Conservation (phyloP, 257 asterid species). For the Solanum pimpinellifolium region DNA sequence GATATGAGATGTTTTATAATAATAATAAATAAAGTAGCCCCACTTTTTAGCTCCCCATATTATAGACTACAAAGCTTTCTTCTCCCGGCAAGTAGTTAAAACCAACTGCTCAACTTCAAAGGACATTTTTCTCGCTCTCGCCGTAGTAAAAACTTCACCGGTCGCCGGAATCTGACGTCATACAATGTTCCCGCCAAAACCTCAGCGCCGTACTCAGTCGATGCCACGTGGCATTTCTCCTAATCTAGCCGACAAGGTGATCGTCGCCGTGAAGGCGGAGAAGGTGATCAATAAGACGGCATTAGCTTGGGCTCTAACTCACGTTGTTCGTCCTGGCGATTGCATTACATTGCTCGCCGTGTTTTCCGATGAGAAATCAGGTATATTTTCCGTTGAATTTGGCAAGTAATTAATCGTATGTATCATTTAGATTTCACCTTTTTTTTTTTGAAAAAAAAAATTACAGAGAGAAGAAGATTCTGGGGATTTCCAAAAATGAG, state of each 20-base stretch:
- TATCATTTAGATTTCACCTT: not conserved
- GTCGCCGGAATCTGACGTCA: slow-evolving; percentile 5
- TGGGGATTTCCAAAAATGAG: slow-evolving; percentile 58
- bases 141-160: not conserved
- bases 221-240: slow-evolving; percentile 14
- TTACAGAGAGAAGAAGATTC: slow-evolving; percentile 38
- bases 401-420: not conserved
- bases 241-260: slow-evolving; percentile 25
- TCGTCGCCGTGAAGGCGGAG: slow-evolving; percentile 78
- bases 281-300: slow-evolving; percentile 55
- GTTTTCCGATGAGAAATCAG: slow-evolving; percentile 21
- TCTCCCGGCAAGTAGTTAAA: not conserved
- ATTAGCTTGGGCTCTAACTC: slow-evolving; percentile 75
- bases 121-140: not conserved
- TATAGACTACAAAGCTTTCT: not conserved
- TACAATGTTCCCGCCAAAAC: slow-evolving; percentile 44
- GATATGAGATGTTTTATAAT: too few species aligned
- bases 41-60: not conserved
- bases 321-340: slow-evolving; percentile 64
- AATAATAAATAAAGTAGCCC: not conserved
- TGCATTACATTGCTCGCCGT: slow-evolving; percentile 66
- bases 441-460: not conserved
- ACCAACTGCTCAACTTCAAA: not conserved
- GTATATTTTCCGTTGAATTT: slow-evolving; percentile 5
- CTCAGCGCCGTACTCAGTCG: slow-evolving; percentile 1